Percentiles rank a stretch among this genome's conserved stretches.
phyloP scores from a whole-genome alignment of 1,139 yeast genomes.

The Meyerozyma smithsonii region DNA sequence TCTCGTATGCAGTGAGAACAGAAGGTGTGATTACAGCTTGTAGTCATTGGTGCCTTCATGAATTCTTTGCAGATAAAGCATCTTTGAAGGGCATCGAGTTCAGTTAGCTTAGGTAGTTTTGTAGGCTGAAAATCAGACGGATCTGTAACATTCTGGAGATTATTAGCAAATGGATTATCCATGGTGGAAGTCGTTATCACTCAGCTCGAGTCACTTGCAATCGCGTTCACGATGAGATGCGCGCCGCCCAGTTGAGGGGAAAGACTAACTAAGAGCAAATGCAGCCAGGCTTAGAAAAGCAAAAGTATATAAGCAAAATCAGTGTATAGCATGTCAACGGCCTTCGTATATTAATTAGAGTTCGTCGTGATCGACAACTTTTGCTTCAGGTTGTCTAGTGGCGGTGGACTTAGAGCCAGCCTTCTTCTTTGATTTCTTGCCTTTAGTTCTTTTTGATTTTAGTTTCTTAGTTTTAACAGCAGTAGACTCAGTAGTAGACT shows the following conservation, averaged over 20 bases:
- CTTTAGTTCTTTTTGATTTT: neutral
- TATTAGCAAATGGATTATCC: slow-evolving; percentile 12
- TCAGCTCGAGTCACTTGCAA: neutral
- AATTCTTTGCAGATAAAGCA: slow-evolving; percentile 94
- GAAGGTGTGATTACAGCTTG: slow-evolving; percentile 86
- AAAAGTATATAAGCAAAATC: no score
- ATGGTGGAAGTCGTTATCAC: neutral
- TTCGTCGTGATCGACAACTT: slow-evolving; percentile 1
- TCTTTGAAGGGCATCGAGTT: slow-evolving; percentile 66
- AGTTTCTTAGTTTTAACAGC: neutral
- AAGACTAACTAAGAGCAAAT: no score
- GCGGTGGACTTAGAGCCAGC: neutral
- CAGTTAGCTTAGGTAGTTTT: slow-evolving; percentile 49
- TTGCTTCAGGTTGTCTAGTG: neutral
- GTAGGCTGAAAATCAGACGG: slow-evolving; percentile 67
- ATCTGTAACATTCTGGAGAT: slow-evolving; percentile 42
- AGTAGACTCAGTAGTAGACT: neutral
- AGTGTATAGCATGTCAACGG: neutral
- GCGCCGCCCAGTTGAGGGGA: neutral
- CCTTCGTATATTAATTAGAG: neutral
- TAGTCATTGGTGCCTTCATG: slow-evolving; percentile 74
- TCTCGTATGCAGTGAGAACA: slow-evolving; percentile 87
- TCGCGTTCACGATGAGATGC: slow-evolving; percentile 1
- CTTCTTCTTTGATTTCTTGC: slow-evolving; percentile 1
- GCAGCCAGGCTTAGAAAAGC: no score